Percentiles rank a stretch among this genome's conserved stretches.
phyloP scores from a whole-genome alignment of 108 stramenopile genomes.

The Nitzschia sp. region DNA sequence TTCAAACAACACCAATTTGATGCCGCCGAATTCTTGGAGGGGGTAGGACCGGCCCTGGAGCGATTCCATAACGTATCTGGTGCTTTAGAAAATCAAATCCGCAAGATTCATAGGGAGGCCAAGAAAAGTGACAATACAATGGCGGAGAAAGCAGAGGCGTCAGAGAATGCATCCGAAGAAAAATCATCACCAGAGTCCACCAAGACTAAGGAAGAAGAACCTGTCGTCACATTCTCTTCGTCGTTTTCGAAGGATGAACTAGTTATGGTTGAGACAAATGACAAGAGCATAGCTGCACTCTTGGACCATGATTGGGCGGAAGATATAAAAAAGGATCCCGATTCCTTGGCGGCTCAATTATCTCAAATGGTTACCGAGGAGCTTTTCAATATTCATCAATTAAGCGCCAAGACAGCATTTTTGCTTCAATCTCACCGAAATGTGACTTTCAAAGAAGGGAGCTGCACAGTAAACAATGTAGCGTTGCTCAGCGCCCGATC shows the following conservation, averaged over 20 bases:
- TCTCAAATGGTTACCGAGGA: conserved; percentile 46
- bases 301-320: conserved; percentile 46
- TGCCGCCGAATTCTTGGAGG: conserved; percentile 58
- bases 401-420: conserved; percentile 34
- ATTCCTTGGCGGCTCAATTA: conserved; percentile 42
- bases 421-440: conserved; percentile 20
- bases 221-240: neutral
- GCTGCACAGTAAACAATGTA: conserved; percentile 38
- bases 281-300: conserved; percentile 12
- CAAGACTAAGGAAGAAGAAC: conserved; percentile 2
- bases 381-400: conserved; percentile 29
- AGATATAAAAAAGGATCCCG: conserved; percentile 45
- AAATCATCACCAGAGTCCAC: neutral
- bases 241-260: too few species aligned
- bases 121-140: neutral
- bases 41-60: conserved; percentile 70
- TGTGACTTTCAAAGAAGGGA: conserved; percentile 32
- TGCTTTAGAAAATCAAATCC: conserved; percentile 30
- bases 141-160: neutral
- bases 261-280: neutral
- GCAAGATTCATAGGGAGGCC: conserved; percentile 1
- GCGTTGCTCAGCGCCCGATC: conserved; percentile 57
- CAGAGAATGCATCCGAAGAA: neutral
- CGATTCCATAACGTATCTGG: conserved; percentile 57
- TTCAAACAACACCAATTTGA: conserved; percentile 58